These are phyloP conservation scores for Sungouiella thailandica DNA, from an alignment of 805 yeast genomes.

Conservation along the genomic window DNA sequence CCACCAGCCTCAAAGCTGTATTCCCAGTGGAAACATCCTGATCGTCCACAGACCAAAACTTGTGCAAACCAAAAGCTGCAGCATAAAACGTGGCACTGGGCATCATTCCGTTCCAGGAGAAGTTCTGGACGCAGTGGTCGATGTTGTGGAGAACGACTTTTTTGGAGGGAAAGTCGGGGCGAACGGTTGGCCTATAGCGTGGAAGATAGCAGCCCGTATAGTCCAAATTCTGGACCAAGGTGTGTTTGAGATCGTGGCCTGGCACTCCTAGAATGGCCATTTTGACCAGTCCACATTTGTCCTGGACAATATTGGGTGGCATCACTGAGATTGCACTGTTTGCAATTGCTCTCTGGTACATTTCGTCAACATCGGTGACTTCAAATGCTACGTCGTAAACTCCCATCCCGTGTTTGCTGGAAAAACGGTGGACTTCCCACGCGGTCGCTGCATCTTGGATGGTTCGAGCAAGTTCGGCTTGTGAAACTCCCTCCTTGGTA, in stretches of 20 bases:
- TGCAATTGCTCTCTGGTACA: constrained; percentile 42
- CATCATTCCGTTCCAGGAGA: constrained; percentile 63
- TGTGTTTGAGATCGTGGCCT: constrained; percentile 63
- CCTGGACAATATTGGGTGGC: constrained; percentile 28
- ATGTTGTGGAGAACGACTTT: constrained; percentile 34
- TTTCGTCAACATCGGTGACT: constrained; percentile 47
- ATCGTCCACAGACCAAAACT: constrained; percentile 85
- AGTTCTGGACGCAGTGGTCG: constrained; percentile 82
- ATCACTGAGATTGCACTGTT: constrained; percentile 46
- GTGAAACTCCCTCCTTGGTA: not conserved
- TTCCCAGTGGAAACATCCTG: constrained; percentile 63
- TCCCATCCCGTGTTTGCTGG: constrained; percentile 64
- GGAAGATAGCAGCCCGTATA: constrained; percentile 49
- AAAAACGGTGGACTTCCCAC: constrained; percentile 19
- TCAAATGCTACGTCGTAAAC: constrained; percentile 70
- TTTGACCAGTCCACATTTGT: constrained; percentile 46
- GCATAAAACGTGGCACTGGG: constrained; percentile 56
- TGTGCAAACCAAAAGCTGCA: constrained; percentile 63
- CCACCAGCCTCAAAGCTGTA: constrained; percentile 68
- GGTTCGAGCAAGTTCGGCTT: not conserved
- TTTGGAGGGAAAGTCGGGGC: constrained; percentile 37
- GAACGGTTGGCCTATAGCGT: constrained; percentile 23
- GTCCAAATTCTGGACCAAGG: constrained; percentile 50
- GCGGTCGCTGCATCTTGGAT: constrained; percentile 7
- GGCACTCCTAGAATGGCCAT: constrained; percentile 43